Conservation (phyloP, 495 filamentous ascomycete species). For the Neurospora sp. region DNA sequence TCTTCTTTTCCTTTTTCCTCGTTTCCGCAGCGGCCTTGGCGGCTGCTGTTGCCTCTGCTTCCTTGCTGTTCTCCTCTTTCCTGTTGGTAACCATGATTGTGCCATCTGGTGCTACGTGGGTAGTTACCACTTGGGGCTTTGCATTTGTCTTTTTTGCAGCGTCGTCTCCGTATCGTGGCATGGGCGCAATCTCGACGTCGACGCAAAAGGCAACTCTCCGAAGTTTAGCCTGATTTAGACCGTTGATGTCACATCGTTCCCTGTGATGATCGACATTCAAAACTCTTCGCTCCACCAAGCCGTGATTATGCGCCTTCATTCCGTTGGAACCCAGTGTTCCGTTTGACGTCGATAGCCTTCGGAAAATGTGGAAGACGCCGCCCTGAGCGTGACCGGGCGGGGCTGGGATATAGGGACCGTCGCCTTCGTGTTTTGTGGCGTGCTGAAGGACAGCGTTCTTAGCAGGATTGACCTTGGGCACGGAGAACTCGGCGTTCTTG, state of each 20-base stretch:
- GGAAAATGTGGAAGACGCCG: conserved; percentile 72
- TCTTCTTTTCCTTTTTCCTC: conserved; percentile 82
- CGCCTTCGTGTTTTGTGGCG: conserved; percentile 36
- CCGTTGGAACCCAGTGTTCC: conserved; percentile 28
- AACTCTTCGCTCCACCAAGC: conserved; percentile 62
- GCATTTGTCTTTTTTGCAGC: conserved; percentile 13
- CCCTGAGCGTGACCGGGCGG: conserved; percentile 54
- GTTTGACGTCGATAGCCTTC: conserved; percentile 67
- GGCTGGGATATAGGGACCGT: conserved; percentile 55
- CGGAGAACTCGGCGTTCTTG: conserved; percentile 46
- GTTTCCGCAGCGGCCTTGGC: conserved; percentile 18
- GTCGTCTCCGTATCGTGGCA: conserved; percentile 44
- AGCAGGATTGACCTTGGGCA: conserved; percentile 41
- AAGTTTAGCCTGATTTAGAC: conserved; percentile 71
- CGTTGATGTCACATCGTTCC: conserved; percentile 67
- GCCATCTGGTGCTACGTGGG: conserved; percentile 41
- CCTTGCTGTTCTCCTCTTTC: conserved; percentile 20
- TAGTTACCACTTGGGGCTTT: conserved; percentile 41
- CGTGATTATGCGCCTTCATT: conserved; percentile 35
- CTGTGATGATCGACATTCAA: conserved; percentile 77
- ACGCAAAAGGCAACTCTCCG: conserved; percentile 89
- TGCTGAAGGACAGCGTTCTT: conserved; percentile 46
- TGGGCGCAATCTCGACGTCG: conserved; percentile 85
- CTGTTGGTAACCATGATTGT: conserved; percentile 37
- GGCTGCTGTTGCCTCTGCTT: conserved; percentile 9